Evolutionary conservation across 108 stramenopile species (phyloP).

Genomic region (Nitzschia palea): DNA sequence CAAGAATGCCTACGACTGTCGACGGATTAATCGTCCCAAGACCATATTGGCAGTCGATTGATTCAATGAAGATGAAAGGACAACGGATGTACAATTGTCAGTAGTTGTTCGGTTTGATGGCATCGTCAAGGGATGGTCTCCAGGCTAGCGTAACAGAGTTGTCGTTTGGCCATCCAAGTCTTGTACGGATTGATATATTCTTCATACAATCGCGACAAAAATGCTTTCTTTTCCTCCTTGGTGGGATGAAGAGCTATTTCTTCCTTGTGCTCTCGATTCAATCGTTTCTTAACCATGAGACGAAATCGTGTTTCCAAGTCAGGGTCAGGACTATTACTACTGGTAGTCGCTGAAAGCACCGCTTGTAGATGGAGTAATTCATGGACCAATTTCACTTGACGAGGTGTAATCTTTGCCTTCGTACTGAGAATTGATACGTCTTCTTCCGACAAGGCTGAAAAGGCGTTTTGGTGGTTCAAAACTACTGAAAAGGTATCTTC

Average conservation of each 20-base stretch:
- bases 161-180: not conserved
- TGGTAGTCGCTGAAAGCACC: too few relatives aligned
- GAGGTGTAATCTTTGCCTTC: conserved; percentile 48
- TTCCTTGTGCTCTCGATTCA: conserved; percentile 52
- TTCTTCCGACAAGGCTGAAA: conserved; percentile 37
- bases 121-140: too few relatives aligned
- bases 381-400: conserved; percentile 66
- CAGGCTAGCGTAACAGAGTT: too few relatives aligned
- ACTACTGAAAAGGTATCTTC: not conserved
- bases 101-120: too few relatives aligned
- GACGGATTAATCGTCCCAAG: too few relatives aligned
- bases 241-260: conserved; percentile 57
- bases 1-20: not conserved
- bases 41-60: too few relatives aligned
- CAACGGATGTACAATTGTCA: too few relatives aligned
- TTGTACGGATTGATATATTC: conserved; percentile 24
- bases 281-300: conserved; percentile 78
- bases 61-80: too few relatives aligned
- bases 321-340: too few relatives aligned
- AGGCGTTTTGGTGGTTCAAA: not conserved
- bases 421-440: conserved; percentile 32
- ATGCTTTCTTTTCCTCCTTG: conserved; percentile 70
- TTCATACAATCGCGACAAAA: conserved; percentile 54
- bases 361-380: conserved; percentile 55
- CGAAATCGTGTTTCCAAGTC: conserved; percentile 51